Percentiles rank a stretch among this genome's conserved stretches.
These are phyloP conservation scores for Aspergillus sp. DNA, from an alignment of 2,329 filamentous ascomycete genomes.

Conservation along the genomic window DNA sequence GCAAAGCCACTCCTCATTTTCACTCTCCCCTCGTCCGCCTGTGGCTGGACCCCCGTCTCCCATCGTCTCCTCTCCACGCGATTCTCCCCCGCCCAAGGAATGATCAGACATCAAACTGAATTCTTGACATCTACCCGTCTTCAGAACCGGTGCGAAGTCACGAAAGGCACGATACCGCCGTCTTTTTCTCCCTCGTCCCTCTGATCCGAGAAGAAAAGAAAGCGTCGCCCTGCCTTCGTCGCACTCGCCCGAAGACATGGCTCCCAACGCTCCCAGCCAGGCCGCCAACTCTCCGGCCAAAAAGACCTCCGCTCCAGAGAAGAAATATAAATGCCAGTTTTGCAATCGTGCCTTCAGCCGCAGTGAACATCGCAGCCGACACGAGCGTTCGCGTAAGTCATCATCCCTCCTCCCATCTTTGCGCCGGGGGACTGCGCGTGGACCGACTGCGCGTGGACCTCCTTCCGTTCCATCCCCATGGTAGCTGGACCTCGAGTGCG, in stretches of 20 bases:
- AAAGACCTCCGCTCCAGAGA: constrained; percentile 81
- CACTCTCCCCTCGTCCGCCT: constrained; percentile 28
- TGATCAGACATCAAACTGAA: constrained; percentile 42
- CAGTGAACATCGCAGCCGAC: constrained; percentile 93
- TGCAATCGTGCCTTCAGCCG: constrained; percentile 96
- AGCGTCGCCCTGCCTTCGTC: constrained; percentile 15
- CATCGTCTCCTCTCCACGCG: constrained; percentile 20
- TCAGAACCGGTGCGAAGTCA: constrained; percentile 43
- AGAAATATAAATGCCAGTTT: constrained; percentile 99
- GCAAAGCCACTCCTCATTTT: constrained; percentile 8
- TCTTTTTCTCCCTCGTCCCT: constrained; percentile 23
- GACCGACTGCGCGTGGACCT: background rate
- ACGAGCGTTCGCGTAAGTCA: constrained; percentile 95
- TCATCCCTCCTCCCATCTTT: background rate
- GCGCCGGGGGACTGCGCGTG: background rate
- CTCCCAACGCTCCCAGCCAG: constrained; percentile 54
- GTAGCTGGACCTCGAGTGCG: background rate
- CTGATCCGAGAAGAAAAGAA: constrained; percentile 23
- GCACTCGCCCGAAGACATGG: constrained; percentile 31
- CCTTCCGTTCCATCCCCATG: background rate
- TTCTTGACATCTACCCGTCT: constrained; percentile 39
- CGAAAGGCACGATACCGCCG: constrained; percentile 39
- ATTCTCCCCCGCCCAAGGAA: constrained; percentile 38
- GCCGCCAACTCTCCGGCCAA: constrained; percentile 74
- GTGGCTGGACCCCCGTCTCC: constrained; percentile 38